Evolutionary conservation across 371 early-diverging fungal species (phyloP), one percentile per base, ranked within the genome.

Genomic region (Syncephalastrum racemosum): DNA sequence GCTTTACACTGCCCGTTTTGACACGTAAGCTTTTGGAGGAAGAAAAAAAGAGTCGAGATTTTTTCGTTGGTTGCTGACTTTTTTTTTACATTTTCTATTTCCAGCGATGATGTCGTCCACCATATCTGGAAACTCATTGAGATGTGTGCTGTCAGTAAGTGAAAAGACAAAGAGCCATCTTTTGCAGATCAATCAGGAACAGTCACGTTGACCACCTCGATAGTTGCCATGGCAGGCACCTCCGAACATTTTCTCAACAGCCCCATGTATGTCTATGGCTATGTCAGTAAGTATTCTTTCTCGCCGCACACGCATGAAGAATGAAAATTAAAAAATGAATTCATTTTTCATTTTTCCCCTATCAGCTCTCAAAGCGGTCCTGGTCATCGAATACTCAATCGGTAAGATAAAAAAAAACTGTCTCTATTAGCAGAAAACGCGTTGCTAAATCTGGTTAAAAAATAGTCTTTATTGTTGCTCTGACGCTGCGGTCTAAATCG

Each of bases 1-100:
- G 25, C 60, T 80, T 77, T 78, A 78, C 45, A 81, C 83, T 1
- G 68, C 83, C 31, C 71, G 83, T 62, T 83, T 77, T 62, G 81
- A 83, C 58, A 83, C 80, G 81, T 80, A 77, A 53, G 81, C 60
- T 20, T 50, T 23, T 13, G 10, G 52, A 24, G 24, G 14, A n/a
- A n/a, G 2, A 15, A 15, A 43, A 45, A 45, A 45, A 18, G 14
- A 45, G 16, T 45, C 46, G 22, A 45, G 46, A 45, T 45, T 22
- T 24, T 22, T 27, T 36, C 23, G 42, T 54, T n/a, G n/a, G n/a
- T 23, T 40, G 36, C 36, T 31, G 36, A 31, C 10, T 31, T 31
- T 31, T 10, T 27, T 31, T 31, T 31, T 10, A 6, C 27, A 7
- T 31, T 31, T 41, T 48, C 16, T 60, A 18, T 52, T 44, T 27